Percentiles rank a stretch among this genome's conserved stretches.
phyloP scores from a whole-genome alignment of 495 filamentous ascomycete genomes.

The Penicillium ochrochloron region DNA sequence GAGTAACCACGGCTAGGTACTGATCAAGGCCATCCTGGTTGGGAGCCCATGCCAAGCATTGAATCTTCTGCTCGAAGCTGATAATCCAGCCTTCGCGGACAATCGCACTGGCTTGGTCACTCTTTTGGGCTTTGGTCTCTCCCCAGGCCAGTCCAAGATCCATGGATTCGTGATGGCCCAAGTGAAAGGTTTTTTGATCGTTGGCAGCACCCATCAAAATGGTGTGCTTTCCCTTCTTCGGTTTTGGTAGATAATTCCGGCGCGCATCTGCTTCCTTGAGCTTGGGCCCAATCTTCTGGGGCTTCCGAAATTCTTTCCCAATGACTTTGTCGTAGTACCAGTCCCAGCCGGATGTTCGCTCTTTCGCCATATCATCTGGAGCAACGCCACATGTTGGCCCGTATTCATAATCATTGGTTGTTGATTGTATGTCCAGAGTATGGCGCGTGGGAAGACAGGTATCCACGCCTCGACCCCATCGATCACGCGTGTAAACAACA shows the following conservation, averaged over 20 bases:
- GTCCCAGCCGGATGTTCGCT: conserved; percentile 55
- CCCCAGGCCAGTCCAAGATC: conserved; percentile 53
- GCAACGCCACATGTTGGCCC: conserved; percentile 45
- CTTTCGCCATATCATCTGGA: conserved; percentile 45
- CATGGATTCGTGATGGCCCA: conserved; percentile 47
- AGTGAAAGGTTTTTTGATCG: conserved; percentile 44
- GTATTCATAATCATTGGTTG: conserved; percentile 42
- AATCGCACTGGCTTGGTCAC: conserved; percentile 12
- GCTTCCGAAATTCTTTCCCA: conserved; percentile 41
- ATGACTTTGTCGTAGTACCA: conserved; percentile 57
- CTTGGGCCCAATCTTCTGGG: conserved; percentile 37
- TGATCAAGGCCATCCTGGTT: conserved; percentile 56
- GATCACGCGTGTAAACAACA: conserved; percentile 50
- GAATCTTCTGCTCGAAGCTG: conserved; percentile 56
- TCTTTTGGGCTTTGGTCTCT: conserved; percentile 22
- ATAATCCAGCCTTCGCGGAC: conserved; percentile 61
- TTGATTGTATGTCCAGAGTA: conserved; percentile 32
- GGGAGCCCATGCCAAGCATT: conserved; percentile 61
- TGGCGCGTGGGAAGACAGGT: conserved; percentile 53
- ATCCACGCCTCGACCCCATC: conserved; percentile 51
- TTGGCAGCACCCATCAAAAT: conserved; percentile 58
- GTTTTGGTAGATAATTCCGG: conserved; percentile 46
- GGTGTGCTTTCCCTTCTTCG: conserved; percentile 39
- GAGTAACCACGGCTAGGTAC: conserved; percentile 58
- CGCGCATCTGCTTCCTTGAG: conserved; percentile 36